Conservation (phyloP, 75 land plant genomes). For the Isoetes taiwanensis region DNA sequence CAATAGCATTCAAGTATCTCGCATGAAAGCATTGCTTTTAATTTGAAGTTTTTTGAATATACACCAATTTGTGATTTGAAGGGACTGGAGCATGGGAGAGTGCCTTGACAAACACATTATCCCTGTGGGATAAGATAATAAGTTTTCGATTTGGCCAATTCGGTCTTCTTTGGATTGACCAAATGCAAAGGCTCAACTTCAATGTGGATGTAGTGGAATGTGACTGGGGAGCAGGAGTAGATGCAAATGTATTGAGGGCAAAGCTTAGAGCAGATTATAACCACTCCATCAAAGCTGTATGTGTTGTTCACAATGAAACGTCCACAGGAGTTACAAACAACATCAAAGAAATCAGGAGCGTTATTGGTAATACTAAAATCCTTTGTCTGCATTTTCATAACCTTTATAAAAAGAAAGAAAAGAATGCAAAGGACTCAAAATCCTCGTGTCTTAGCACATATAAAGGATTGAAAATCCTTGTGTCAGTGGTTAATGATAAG, state of each 20-base stretch:
- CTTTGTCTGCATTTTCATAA: too few relatives aligned
- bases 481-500: too few relatives aligned
- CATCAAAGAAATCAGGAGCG: background rate
- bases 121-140: slow-evolving; percentile 13
- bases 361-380: too few relatives aligned
- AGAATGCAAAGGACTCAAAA: too few relatives aligned
- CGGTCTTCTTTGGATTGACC: slow-evolving; percentile 15
- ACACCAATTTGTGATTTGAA: background rate
- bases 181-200: slow-evolving; percentile 15
- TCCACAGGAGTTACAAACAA: slow-evolving; percentile 16
- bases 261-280: slow-evolving; percentile 8
- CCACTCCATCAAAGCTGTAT: slow-evolving; percentile 11
- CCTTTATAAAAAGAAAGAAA: too few relatives aligned
- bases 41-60: too few relatives aligned
- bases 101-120: slow-evolving; percentile 14
- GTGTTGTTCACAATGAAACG: slow-evolving; percentile 14
- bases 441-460: too few relatives aligned
- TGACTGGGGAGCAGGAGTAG: slow-evolving; percentile 16
- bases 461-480: too few relatives aligned
- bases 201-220: slow-evolving; percentile 13
- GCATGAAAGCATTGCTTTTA: too few relatives aligned
- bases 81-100: slow-evolving; percentile 22
- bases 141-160: slow-evolving; percentile 9
- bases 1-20: too few relatives aligned
- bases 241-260: background rate